Percentiles rank a stretch among this genome's conserved stretches.
These are phyloP conservation scores for Aaosphaeria arxii DNA, from an alignment of 2,329 filamentous ascomycete species.

Conservation along the genomic window DNA sequence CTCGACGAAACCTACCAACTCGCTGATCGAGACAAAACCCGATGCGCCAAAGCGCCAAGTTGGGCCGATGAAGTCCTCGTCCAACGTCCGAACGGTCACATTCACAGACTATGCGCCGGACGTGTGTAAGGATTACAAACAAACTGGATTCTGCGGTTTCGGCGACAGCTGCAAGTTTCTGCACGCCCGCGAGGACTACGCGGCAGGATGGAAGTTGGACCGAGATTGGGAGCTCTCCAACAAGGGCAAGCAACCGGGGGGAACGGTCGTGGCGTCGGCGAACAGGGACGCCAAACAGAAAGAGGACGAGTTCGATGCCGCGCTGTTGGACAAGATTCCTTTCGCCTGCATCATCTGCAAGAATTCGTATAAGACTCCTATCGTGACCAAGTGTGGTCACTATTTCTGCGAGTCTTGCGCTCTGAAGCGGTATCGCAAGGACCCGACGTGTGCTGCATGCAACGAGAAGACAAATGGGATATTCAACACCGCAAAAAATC, in stretches of 20 bases:
- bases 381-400: conserved; percentile 88
- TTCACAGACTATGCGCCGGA: conserved; percentile 89
- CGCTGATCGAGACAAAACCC: conserved; percentile 77
- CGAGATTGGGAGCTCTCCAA: conserved; percentile 86
- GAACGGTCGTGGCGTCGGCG: conserved; percentile 56
- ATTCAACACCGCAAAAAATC: conserved; percentile 81
- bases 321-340: conserved; percentile 76
- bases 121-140: conserved; percentile 92
- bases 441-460: conserved; percentile 83
- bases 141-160: conserved; percentile 64
- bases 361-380: conserved; percentile 71
- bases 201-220: conserved; percentile 94
- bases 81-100: conserved; percentile 87
- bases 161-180: conserved; percentile 81
- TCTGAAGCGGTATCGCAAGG: conserved; percentile 78
- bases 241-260: conserved; percentile 56
- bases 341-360: conserved; percentile 89
- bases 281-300: conserved; percentile 44
- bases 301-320: conserved; percentile 61
- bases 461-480: conserved; percentile 82
- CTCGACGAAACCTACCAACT: conserved; percentile 17
- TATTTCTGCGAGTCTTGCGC: conserved; percentile 96
- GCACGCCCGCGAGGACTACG: conserved; percentile 74
- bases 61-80: conserved; percentile 82
- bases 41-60: conserved; percentile 68